Base-by-base conservation (phyloP, 257 asterid genomes). In the Oldenlandia corymbosa region DNA sequence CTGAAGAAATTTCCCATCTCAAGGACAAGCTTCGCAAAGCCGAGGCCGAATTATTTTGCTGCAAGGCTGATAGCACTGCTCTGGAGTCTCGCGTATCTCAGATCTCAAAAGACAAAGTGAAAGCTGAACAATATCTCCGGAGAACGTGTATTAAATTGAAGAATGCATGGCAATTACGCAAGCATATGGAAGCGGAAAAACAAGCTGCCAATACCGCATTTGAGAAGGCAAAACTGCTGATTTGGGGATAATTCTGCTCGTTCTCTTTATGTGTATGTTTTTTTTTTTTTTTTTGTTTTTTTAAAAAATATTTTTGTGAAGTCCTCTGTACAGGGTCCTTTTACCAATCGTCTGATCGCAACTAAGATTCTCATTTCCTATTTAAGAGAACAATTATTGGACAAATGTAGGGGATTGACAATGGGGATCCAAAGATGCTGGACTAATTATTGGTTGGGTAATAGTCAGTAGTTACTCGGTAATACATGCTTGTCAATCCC, bases 131-230 rank as follows among this genome's bases (percentile, higher is more conserved):
- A 27, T 67, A 52, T 1, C 62, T 68, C 66, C 26, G 17, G 47
- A 32, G 14, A 27, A 58, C 77, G 9, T 67, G 60, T 4, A 65
- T 75, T 50, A 72, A 77, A 52, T 41, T 78, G 71, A 83, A 79
- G 70, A 71, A 69, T 65, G 66, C 78, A n/a, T 30, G 4, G 59
- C 50, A 65, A 30, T 67, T 73, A 24, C 39, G 55, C 39, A 71
- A 73, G 37, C 67, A 12, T 65, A 77, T 73, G 58, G 76, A 75
- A 67, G 84, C 48, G 0, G 81, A 76, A 41, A 27, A 10, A 2
- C n/a, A 53, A 51, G 81, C 76, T 52, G 83, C 85, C 31, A 75
- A 75, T 78, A 73, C 80, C 50, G 79, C 82, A 26, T 79, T 70
- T 43, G 71, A 69, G 55, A 57, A 66, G 61, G 84, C 85, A 56